A percentile compares a stretch with the other conserved stretches of the same genome.
Conservation (phyloP, 2,329 filamentous ascomycete genomes). For the Podosphaera xanthii region DNA sequence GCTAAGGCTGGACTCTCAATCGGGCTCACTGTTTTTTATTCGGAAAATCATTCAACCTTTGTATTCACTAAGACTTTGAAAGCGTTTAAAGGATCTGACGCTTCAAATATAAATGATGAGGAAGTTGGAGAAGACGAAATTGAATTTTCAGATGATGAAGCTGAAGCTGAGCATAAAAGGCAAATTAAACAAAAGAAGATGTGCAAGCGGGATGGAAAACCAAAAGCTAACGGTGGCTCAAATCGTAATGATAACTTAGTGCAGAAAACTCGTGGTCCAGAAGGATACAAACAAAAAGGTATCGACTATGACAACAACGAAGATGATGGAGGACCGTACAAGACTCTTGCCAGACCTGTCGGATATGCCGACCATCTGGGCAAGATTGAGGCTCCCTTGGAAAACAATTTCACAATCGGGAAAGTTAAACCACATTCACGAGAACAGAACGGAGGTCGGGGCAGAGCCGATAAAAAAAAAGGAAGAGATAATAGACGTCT, state of each 20-base stretch:
- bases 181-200: constrained; percentile 43
- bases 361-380: constrained; percentile 32
- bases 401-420: constrained; percentile 14
- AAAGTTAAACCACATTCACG: constrained; percentile 6
- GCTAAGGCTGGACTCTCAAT: constrained; percentile 40
- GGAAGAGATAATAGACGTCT: constrained; percentile 9
- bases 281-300: constrained; percentile 17
- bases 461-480: constrained; percentile 5
- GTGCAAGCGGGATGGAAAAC: constrained; percentile 29
- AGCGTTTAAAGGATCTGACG: constrained; percentile 68
- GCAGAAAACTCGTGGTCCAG: constrained; percentile 1
- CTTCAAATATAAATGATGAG: constrained; percentile 86
- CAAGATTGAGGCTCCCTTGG: constrained; percentile 18
- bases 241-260: constrained; percentile 17
- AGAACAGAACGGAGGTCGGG: constrained; percentile 10
- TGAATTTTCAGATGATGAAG: constrained; percentile 93
- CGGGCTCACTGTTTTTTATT: constrained; percentile 56
- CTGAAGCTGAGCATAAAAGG: constrained; percentile 62
- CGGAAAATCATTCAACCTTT: constrained; percentile 53
- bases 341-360: constrained; percentile 43
- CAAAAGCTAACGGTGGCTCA: constrained; percentile 20
- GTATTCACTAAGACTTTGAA: constrained; percentile 73
- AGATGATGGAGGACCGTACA: constrained; percentile 27
- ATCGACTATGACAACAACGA: constrained; percentile 49
- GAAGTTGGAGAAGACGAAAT: constrained; percentile 68